phyloP scores from a whole-genome alignment of 2,329 filamentous ascomycete species.

The Colletotrichum spinosum region DNA sequence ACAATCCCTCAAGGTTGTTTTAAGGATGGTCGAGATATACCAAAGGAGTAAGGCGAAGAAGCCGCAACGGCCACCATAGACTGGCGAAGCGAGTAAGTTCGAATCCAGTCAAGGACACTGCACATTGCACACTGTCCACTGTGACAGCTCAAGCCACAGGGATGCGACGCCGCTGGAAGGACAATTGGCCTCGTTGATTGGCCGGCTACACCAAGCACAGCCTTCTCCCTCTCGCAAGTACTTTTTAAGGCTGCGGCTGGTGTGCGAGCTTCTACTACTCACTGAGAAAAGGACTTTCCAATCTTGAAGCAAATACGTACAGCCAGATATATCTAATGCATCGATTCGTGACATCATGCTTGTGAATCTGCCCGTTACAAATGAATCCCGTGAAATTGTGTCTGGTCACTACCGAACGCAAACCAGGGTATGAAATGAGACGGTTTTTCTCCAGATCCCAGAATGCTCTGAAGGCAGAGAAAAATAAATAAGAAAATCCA shows the following conservation, averaged over 20 bases:
- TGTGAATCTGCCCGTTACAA: no score
- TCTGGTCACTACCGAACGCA: no score
- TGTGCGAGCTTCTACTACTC: neutral
- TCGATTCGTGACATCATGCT: neutral
- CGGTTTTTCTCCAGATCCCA: neutral
- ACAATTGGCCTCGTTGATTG: slow-evolving; percentile 24
- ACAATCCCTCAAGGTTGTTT: slow-evolving; percentile 20
- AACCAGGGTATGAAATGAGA: slow-evolving; percentile 2
- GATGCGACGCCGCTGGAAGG: slow-evolving; percentile 13
- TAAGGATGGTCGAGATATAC: slow-evolving; percentile 9
- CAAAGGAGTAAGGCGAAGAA: slow-evolving; percentile 20
- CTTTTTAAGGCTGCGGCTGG: neutral
- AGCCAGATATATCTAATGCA: neutral
- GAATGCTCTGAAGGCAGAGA: slow-evolving; percentile 1
- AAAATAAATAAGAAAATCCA: slow-evolving; percentile 7
- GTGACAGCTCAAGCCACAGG: slow-evolving; percentile 31
- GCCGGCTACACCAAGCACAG: slow-evolving; percentile 1
- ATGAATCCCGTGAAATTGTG: no score
- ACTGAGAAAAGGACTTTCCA: no score
- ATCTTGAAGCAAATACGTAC: no score
- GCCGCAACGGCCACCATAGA: neutral
- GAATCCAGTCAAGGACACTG: neutral
- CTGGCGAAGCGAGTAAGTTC: no score
- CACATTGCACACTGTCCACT: neutral
- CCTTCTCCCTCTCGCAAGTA: neutral